Conservation (phyloP, 768 basidiomycete species). For the Tulasnella sp. region DNA sequence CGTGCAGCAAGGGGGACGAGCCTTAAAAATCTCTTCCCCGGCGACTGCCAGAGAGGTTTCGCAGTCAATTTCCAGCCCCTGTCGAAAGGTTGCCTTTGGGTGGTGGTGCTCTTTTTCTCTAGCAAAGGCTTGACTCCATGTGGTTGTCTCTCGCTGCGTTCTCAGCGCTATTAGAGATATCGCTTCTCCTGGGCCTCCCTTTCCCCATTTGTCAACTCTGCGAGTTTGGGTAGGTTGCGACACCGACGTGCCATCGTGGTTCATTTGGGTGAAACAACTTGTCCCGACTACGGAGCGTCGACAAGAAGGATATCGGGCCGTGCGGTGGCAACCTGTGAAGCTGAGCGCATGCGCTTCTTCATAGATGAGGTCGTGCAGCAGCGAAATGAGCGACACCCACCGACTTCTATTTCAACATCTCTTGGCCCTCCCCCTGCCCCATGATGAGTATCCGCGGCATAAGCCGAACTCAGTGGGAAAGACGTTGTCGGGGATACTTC, state of each 20-base stretch:
- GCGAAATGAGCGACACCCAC: neutral
- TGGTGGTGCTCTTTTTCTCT: neutral
- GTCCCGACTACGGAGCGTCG: neutral
- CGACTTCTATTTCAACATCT: neutral
- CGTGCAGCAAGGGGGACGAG: neutral
- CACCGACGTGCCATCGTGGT: neutral
- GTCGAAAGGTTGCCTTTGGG: neutral
- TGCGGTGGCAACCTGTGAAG: neutral
- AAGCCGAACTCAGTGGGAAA: slow-evolving; percentile 3
- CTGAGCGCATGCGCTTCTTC: neutral
- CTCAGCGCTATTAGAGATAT: neutral
- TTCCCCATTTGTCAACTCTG: slow-evolving; percentile 5
- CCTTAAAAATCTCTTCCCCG: neutral
- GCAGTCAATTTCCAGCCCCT: neutral
- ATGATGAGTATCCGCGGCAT: neutral
- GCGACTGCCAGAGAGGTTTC: neutral
- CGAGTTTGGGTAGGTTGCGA: neutral
- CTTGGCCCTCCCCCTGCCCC: neutral
- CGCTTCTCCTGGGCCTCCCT: neutral
- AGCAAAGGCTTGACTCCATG: slow-evolving; percentile 4
- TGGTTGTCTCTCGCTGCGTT: neutral
- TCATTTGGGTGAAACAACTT: slow-evolving; percentile 3
- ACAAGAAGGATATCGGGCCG: neutral
- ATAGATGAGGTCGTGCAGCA: neutral
- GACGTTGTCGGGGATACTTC: neutral